Conservation (phyloP, 2,329 filamentous ascomycete genomes). For the Aspergillus udagawae region DNA sequence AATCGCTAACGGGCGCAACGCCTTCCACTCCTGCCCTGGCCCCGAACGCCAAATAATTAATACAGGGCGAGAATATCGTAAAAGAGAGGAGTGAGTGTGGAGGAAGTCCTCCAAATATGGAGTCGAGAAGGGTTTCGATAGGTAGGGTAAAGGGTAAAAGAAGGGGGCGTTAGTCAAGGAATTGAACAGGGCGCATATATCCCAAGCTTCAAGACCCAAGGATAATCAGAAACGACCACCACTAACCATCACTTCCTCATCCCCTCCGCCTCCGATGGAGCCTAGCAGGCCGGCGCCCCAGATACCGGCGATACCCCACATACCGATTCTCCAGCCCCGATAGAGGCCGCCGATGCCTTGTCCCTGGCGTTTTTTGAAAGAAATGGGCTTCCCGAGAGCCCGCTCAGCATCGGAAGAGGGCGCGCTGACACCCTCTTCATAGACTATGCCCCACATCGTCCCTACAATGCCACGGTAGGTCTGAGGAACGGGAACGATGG, state of each 20-base stretch:
- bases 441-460: constrained; percentile 82
- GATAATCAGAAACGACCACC: constrained; percentile 29
- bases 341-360: constrained; percentile 55
- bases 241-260: constrained; percentile 32
- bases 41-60: background rate
- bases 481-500: constrained; percentile 71
- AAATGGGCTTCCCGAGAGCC: constrained; percentile 37
- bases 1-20: background rate
- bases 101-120: background rate
- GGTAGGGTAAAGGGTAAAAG: background rate
- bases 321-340: constrained; percentile 54
- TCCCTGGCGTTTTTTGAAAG: constrained; percentile 44
- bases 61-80: background rate
- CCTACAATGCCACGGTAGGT: constrained; percentile 82
- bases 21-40: background rate
- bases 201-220: background rate
- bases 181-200: background rate
- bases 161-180: background rate
- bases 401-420: constrained; percentile 44
- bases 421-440: constrained; percentile 66
- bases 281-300: constrained; percentile 49
- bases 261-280: constrained; percentile 30
- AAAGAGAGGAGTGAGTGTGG: background rate
- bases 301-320: constrained; percentile 53
- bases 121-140: background rate